Evolutionary conservation across 495 filamentous ascomycete species (phyloP).

Genomic region (Penicillium malachiteum): DNA sequence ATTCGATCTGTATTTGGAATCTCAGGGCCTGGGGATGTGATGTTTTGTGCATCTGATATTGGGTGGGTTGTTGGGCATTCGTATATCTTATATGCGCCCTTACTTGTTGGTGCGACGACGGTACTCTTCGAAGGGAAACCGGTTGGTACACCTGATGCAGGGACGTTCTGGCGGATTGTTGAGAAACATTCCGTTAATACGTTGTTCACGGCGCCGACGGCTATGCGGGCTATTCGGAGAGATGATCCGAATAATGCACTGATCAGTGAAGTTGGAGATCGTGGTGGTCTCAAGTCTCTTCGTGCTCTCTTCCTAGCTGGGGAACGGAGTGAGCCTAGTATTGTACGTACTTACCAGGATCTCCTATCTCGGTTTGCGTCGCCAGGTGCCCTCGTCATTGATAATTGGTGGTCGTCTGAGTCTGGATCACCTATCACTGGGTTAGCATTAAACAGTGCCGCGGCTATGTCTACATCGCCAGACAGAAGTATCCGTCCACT

Average conservation of each 20-base stretch:
- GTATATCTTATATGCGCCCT: conserved; percentile 81
- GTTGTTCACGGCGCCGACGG: conserved; percentile 84
- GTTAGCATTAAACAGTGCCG: conserved; percentile 55
- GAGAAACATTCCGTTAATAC: conserved; percentile 81
- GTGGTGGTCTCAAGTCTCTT: conserved; percentile 65
- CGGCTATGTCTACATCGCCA: conserved; percentile 19
- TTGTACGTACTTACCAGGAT: conserved; percentile 74
- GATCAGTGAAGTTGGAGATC: conserved; percentile 58
- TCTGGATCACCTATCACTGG: conserved; percentile 88
- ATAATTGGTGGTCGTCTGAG: conserved; percentile 98
- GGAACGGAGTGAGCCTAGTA: conserved; percentile 84
- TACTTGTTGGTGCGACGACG: conserved; percentile 81
- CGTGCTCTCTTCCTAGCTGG: conserved; percentile 82
- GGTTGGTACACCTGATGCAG: conserved; percentile 82
- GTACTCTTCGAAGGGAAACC: conserved; percentile 92
- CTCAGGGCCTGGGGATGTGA: conserved; percentile 75
- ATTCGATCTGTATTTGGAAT: conserved; percentile 79
- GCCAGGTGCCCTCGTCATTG: conserved; percentile 66
- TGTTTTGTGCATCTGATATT: conserved; percentile 81
- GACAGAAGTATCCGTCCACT: conserved; percentile 29
- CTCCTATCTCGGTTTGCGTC: conserved; percentile 65
- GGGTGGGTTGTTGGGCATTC: conserved; percentile 86
- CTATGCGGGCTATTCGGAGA: conserved; percentile 80
- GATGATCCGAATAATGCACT: conserved; percentile 74
- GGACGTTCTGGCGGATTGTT: conserved; percentile 83